Evolutionary conservation across 768 basidiomycete species (phyloP), one percentile per base, ranked within the genome.

Genomic region (Podaxis rugospora): DNA sequence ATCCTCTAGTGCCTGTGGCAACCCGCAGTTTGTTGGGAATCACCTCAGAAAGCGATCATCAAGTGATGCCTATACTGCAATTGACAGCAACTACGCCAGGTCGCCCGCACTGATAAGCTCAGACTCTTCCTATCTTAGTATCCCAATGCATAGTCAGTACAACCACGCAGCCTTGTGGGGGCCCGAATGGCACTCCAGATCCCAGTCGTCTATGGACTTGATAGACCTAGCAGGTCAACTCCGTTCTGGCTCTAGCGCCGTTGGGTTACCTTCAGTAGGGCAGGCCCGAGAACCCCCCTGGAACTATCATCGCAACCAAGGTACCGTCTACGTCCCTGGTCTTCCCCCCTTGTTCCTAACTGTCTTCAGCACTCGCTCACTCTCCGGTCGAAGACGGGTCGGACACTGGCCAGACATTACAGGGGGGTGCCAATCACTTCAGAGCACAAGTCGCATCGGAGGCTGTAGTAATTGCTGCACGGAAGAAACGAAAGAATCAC

Each of bases 401-500:
- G 21, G 23, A 27, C 37, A 18, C 23, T 16, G 21, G 23, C 2
- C 54, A 44, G 23, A 32, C 14, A 10, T 27, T 39, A 21, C 13
- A 9, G 21, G 23, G 27, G 18, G 7, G 37, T 18, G 16, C 28
- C 5, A 37, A 23, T 25, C 37, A 13, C 9, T 49, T 61, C 36
- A 39, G 36, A 47, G 13, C 10, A 49, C 59, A 37, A 5, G 59
- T 61, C 32, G 59, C 59, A 11, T 61, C 59, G 6, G 52, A 49
- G 14, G 59, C 59, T 28, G 59, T 61, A 5, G 36, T 47, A 1
- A 35, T 50, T 32, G 59, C 59, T 5, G 59, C 59, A 16, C 4
- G 9, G 44, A 61, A 55, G 59, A 61, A 55, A 37, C 27, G 53
- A 37, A 61, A 54, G 51, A 53, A 60, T 23, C 52, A 5, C n/a